Base-by-base conservation (phyloP, 2,329 filamentous ascomycete genomes). In the Hymenoscyphus fructigenus region DNA sequence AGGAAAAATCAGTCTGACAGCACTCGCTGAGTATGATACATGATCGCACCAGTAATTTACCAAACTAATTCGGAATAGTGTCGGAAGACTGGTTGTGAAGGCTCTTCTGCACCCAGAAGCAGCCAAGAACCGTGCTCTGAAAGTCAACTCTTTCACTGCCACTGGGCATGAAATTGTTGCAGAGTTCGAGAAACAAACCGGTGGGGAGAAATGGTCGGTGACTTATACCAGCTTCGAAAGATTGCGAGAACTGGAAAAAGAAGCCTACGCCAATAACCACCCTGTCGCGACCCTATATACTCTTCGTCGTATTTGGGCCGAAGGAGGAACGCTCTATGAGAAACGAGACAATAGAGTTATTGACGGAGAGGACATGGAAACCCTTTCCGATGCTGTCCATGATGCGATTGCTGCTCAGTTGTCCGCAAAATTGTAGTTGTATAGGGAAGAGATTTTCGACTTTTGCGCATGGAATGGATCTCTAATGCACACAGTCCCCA, bases 281-380 rank as follows among this genome's bases (percentile, higher is more conserved):
- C 81, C 86, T 0, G 66, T 73, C 20, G 87, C 87, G 0, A 85
- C 85, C 0, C 68, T 78, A 1, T 80, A 83, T 59, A 91, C 90
- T 0, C 77, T 92, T 68, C 79, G 87, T 57, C 79, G 90, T 20
- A 92, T 92, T 60, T 92, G 90, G 90, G 84, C 85, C 0, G 85
- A 90, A 71, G 90, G 90, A 0, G 87, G 88, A 1, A 92, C 90
- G 0, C 75, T 92, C 57, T 92, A 92, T 73, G 83, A 86, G 1
- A 84, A 85, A 76, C 84, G 87, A 62, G 89, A 91, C 73, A 92
- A 92, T 70, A 82, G 80, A 32, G 70, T 81, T 1, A 81, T 92
- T 61, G 85, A 81, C 0, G 80, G 80, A 3, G 81, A 80, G 9
- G 78, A 84, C 29, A 75, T 83, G 60, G 85, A 89, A 64, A 82